Evolutionary conservation across 2,329 filamentous ascomycete species (phyloP), one percentile per base, ranked within the genome.

Genomic region (Botrytis deweyae): DNA sequence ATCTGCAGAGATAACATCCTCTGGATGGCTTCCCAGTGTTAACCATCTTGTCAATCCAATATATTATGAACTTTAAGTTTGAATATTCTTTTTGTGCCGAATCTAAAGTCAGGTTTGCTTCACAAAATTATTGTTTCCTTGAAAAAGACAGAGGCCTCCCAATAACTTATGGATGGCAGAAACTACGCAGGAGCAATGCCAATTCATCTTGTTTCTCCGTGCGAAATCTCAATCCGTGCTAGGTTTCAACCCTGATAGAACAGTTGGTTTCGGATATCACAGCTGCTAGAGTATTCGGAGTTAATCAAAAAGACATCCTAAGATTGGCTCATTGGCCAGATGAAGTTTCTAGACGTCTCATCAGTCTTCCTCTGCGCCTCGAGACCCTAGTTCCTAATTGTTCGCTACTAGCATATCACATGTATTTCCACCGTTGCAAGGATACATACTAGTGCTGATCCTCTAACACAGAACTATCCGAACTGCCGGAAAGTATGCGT

Each of bases 1-100:
- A 59, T 46, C 75, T 74, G 67, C 75, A 76, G 36, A 73, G 74
- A 42, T 62, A 72, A 63, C 74, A 76, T 40, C 75, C 74, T 59
- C 61, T 64, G n/a, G 72, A 76, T 33, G 75, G 74, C 58, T 68
- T 69, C 12, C 72, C 72, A 9, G 66, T 70, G 14, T 73, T 73
- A 8, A 73, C 72, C 65, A 73, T 73, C 14, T 52, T 73, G 25
- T 33, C 36, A 38, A 42, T 58, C 40, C 12, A 12, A 29, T 20
- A 8, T 58, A 12, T 3, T 20, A 14, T 9, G 20, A 55, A 7
- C 5, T 52, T 42, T 25, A n/a, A 55, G 25, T 40, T 14, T 29
- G 9, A 4, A 8, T 68, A 3, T 55, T 4, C 42, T 20, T 52
- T 22, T 38, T 68, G 20, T 25, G 29, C 36, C 14, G 49, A 58